Evolutionary conservation across 345 rosid genomes (phyloP).

Genomic region (Brassica cretica): DNA sequence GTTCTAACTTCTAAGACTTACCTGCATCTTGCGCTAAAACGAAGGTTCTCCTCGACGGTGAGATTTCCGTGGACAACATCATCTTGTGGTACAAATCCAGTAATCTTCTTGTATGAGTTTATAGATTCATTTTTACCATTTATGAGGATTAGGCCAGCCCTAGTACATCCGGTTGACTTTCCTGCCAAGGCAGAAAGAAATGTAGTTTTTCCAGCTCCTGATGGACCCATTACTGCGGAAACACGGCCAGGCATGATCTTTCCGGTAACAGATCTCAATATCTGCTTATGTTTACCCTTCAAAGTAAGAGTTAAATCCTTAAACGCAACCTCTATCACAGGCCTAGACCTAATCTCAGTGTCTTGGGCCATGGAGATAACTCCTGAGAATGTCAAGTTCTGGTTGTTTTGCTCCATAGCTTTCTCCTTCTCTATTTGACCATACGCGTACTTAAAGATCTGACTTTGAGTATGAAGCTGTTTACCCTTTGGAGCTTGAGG

Average conservation of each 20-base stretch:
- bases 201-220: constrained; percentile 94
- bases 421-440: constrained; percentile 92
- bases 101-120: constrained; percentile 70
- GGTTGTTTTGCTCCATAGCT: constrained; percentile 64
- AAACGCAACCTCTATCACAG: constrained; percentile 75
- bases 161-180: constrained; percentile 70
- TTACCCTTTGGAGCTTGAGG: constrained; percentile 64
- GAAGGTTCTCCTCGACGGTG: constrained; percentile 92
- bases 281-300: constrained; percentile 71
- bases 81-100: constrained; percentile 94
- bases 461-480: constrained; percentile 71
- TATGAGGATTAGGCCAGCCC: constrained; percentile 65
- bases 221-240: constrained; percentile 99
- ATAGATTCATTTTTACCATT: constrained; percentile 78
- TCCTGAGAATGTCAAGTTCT: constrained; percentile 83
- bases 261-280: constrained; percentile 76
- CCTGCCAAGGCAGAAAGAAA: constrained; percentile 87
- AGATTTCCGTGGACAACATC: constrained; percentile 92
- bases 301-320: constrained; percentile 78
- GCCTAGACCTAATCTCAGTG: constrained; percentile 60
- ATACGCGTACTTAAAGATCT: constrained; percentile 88
- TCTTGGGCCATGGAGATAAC: constrained; percentile 80
- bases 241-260: constrained; percentile 88
- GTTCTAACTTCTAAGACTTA: neutral
- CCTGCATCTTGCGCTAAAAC: constrained; percentile 92